Percentiles rank a stretch among this genome's conserved stretches.
Conservation (phyloP, 139 green algal species). For the Micractinium sp. region DNA sequence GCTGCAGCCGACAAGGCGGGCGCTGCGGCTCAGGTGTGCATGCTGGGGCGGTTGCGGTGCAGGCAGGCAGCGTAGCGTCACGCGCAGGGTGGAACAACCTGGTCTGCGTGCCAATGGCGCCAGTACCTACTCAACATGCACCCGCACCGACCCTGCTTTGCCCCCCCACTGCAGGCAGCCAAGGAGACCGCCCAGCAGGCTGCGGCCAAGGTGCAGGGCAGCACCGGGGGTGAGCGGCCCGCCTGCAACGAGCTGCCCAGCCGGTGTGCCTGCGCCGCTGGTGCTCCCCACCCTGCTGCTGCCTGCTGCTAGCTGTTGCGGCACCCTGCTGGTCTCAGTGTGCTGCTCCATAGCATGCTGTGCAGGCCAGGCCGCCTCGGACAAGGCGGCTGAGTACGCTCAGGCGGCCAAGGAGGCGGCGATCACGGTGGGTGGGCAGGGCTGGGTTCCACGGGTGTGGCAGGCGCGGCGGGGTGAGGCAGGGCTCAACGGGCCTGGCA, state of each 20-base stretch:
- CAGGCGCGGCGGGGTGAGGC: not conserved
- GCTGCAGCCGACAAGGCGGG: not conserved
- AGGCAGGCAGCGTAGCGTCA: not conserved
- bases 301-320: not conserved
- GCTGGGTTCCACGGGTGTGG: not conserved
- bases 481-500: not conserved
- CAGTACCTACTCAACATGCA: too few species aligned
- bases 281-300: not conserved
- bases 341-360: not conserved
- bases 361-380: not conserved
- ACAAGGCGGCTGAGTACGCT: not conserved
- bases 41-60: not conserved
- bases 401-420: not conserved
- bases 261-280: too few species aligned
- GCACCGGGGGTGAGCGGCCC: not conserved
- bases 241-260: too few species aligned
- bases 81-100: not conserved
- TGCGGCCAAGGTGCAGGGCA: not conserved
- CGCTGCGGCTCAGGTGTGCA: not conserved
- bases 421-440: not conserved
- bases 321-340: too few species aligned
- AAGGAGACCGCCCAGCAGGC: not conserved
- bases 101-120: not conserved
- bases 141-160: not conserved
- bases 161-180: not conserved